phyloP scores from a whole-genome alignment of 2,329 filamentous ascomycete species.

The Thelonectria blattea region DNA sequence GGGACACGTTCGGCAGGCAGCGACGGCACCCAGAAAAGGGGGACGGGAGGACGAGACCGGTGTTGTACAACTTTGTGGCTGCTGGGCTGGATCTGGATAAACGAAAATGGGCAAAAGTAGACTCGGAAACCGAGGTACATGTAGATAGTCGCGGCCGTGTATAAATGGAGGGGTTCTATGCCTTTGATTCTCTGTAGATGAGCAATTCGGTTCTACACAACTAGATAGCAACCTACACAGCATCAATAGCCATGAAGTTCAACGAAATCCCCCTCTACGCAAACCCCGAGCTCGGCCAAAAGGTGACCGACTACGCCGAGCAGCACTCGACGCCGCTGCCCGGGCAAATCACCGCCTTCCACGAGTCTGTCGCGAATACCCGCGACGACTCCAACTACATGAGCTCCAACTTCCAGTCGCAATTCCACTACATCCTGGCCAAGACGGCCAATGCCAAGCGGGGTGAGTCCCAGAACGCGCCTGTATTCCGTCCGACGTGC shows the following conservation, averaged over 20 bases:
- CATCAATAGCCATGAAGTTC: conserved; percentile 45
- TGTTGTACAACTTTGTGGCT: no score
- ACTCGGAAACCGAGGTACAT: conserved; percentile 30
- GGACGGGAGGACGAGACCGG: no score
- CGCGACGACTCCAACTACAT: conserved; percentile 45
- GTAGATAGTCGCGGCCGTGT: neutral
- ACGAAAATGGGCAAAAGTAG: no score
- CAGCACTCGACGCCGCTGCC: conserved; percentile 51
- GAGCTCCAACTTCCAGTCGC: conserved; percentile 51
- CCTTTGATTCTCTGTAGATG: neutral
- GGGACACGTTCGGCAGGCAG: no score
- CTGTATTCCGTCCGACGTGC: neutral
- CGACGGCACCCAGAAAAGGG: no score
- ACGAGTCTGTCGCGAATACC: conserved; percentile 39
- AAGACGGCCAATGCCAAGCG: conserved; percentile 49
- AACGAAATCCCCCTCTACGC: conserved; percentile 49
- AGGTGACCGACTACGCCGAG: conserved; percentile 52
- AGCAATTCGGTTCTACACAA: neutral
- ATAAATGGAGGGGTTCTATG: neutral
- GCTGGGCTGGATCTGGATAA: no score
- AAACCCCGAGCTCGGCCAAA: conserved; percentile 47
- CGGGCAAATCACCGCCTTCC: conserved; percentile 49
- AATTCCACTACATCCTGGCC: conserved; percentile 50
- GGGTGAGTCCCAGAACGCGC: conserved; percentile 34
- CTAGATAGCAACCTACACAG: no score